Base-by-base conservation (phyloP, 2,329 filamentous ascomycete species). In the Aplosporella prunicola region DNA sequence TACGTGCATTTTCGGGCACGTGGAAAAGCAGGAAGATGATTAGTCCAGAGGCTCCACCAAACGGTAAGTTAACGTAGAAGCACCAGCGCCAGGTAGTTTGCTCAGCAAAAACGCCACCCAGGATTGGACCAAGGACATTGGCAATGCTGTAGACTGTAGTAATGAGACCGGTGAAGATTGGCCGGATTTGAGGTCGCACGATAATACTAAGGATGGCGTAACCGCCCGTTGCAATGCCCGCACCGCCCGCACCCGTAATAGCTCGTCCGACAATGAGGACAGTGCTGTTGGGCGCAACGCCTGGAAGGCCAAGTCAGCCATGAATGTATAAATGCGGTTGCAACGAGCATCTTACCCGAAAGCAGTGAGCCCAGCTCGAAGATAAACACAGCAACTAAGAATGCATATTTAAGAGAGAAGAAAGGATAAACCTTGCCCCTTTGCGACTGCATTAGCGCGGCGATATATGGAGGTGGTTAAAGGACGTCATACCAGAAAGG, bases 341-440 rank as follows among this genome's bases (percentile, higher is more conserved):
- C n/a, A n/a, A n/a, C n/a, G n/a, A n/a, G 18, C 31, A 54, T 22
- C 71, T n/a, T n/a, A n/a, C n/a, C n/a, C 44, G 69, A 74, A 11
- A 76, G 46, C 7, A 67, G 45, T 0, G 68, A 72, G 7, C 72
- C 72, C 8, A 74, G 15, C 46, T 74, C 69, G 45, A 76, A 76
- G 39, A 72, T 28, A 32, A 48, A 43, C 20, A 60, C 57, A n/a
- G 45, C 22, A 5, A 41, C 28, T 6, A 60, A 35, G 43, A 60
- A 63, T 16, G 49, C 45, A 7, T 39, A 48, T 45, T 63, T 63
- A 1, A 56, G 47, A 3, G 48, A 41, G 41, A 60, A 61, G 47
- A 57, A 64, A 22, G 57, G 63, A 48, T 67, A 71, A 3, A 61
- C 51, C 40, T 66, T 64, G 5, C 69, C 68, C 49, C 61, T 64